Percentiles rank a stretch among this genome's conserved stretches.
These are phyloP conservation scores for Stentor roeselii DNA, from an alignment of 73 alveolate species.

Conservation along the genomic window DNA sequence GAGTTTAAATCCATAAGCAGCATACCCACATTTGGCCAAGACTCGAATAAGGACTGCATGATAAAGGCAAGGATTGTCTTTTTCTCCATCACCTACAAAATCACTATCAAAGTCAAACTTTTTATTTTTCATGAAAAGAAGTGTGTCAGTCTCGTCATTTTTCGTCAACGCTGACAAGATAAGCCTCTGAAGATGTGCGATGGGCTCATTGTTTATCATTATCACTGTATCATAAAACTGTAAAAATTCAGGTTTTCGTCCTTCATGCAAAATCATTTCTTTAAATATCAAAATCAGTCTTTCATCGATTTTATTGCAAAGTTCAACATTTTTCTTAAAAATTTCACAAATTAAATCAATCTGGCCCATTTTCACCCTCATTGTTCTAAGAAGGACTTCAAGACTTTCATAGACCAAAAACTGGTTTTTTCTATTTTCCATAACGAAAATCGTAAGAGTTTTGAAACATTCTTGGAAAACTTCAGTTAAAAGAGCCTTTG, in stretches of 20 bases:
- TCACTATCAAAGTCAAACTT: not conserved
- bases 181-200: not conserved
- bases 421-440: not conserved
- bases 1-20: not conserved
- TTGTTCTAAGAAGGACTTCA: not conserved
- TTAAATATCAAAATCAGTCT: slow-evolving; percentile 5
- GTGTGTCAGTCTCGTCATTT: not conserved
- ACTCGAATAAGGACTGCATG: not conserved
- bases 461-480: not conserved
- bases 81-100: not conserved
- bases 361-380: not conserved
- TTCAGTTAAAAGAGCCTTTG: not conserved
- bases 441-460: not conserved
- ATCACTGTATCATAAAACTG: slow-evolving; percentile 1
- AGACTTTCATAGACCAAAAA: not conserved
- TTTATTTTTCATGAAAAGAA: not conserved
- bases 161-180: not conserved
- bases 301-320: not conserved
- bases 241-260: slow-evolving; percentile 21
- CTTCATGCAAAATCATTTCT: not conserved
- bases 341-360: slow-evolving; percentile 25
- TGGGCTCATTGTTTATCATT: not conserved
- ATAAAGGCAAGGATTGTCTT: not conserved
- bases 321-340: not conserved
- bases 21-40: not conserved